Base-by-base conservation (phyloP, 2,329 filamentous ascomycete species). In the Microdochium trichocladiopsis region DNA sequence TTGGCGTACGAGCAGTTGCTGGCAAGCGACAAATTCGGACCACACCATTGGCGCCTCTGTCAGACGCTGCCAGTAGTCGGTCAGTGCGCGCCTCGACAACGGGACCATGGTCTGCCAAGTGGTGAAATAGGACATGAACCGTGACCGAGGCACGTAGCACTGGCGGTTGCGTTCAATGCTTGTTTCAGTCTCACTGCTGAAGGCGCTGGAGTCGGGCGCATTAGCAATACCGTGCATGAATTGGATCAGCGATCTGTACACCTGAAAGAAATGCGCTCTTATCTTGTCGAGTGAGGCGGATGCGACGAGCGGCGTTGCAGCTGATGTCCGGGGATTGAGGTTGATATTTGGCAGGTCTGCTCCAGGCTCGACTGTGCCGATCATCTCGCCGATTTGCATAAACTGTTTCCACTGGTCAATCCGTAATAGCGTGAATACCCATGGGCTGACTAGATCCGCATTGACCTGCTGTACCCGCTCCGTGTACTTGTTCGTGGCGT, bases 371-470 rank as follows among this genome's bases (percentile, higher is more conserved):
- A 45, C 41, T 3, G 56, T 45, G 28, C 67, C 61, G 37, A 69
- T 56, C 14, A 50, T 22, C 28, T 55, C 4, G 21, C 62, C 25
- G 18, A 53, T 33, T 2, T 43, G n/a, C 3, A 41, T 11, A 22
- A 70, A 52, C n/a, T 57, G 62, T 1, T 57, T 47, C 72, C 72
- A 76, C 52, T 73, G 65, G 1, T 53, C 48, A 3, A 69, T 57
- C 1, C 55, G 23, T 51, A 61, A 61, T 11, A 45, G 41, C 18
- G 23, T 23, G 24, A 22, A 28, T 25, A 28, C 47, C 10, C 23
- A 37, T 5, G 65, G 48, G 5, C 59, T 57, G 37, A 10, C 52
- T 8, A 63, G 49, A 4, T 24, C 52, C 22, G 24, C 43, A 21
- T 52, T 52, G 8, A 52, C 48, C n/a, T 56, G 53, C 14, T 57